These are phyloP conservation scores for Kalmanozyma brasiliensis DNA, from an alignment of 1,284 basidiomycete species.

Conservation along the genomic window DNA sequence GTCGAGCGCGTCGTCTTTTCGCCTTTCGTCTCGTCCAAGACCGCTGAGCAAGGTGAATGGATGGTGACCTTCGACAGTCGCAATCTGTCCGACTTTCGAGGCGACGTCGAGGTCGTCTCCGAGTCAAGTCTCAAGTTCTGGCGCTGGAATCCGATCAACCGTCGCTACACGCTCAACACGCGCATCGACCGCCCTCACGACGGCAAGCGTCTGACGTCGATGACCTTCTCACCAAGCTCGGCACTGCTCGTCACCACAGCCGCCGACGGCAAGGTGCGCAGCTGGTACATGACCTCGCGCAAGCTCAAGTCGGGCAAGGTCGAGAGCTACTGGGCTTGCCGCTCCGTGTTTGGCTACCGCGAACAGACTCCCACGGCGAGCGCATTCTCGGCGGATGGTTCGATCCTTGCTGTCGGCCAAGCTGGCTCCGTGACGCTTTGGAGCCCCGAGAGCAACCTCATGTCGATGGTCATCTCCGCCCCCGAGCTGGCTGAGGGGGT, in stretches of 20 bases:
- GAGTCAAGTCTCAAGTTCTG: slow-evolving; percentile 91
- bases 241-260: slow-evolving; percentile 75
- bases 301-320: slow-evolving; percentile 54
- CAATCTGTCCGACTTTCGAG: slow-evolving; percentile 29
- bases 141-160: slow-evolving; percentile 76
- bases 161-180: slow-evolving; percentile 75
- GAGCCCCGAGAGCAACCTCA: slow-evolving; percentile 77
- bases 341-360: slow-evolving; percentile 62
- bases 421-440: slow-evolving; percentile 80
- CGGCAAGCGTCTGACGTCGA: slow-evolving; percentile 74
- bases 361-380: slow-evolving; percentile 68
- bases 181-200: slow-evolving; percentile 91
- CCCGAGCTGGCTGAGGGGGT: slow-evolving; percentile 45
- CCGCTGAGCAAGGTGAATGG: slow-evolving; percentile 73
- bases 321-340: slow-evolving; percentile 62
- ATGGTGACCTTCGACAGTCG: slow-evolving; percentile 90
- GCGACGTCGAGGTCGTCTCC: slow-evolving; percentile 72
- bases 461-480: slow-evolving; percentile 74
- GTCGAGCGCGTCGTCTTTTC: slow-evolving; percentile 80
- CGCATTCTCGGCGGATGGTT: slow-evolving; percentile 86
- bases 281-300: slow-evolving; percentile 72
- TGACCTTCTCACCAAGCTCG: slow-evolving; percentile 73
- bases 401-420: slow-evolving; percentile 82
- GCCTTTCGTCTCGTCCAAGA: slow-evolving; percentile 51
- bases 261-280: slow-evolving; percentile 77